Percentiles rank a stretch among this genome's conserved stretches.
Conservation (phyloP, 2,329 filamentous ascomycete genomes). For the Aplosporella prunicola region DNA sequence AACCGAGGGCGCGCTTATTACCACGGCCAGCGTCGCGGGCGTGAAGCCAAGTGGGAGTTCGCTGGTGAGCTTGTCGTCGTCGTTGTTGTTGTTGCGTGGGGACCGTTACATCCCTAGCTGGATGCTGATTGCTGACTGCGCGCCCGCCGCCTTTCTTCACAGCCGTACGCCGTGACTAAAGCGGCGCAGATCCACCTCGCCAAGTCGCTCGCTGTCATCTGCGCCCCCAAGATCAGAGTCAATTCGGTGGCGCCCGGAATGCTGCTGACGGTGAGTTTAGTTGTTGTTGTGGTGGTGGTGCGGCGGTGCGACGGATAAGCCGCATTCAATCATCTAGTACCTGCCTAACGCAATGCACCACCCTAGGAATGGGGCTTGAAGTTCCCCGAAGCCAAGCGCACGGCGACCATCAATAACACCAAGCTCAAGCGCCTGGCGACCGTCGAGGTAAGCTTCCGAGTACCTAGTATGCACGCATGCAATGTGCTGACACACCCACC, state of each 20-base stretch:
- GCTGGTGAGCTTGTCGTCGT: slow-evolving; percentile 23
- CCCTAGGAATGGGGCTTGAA: slow-evolving; percentile 37
- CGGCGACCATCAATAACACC: slow-evolving; percentile 33
- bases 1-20: slow-evolving; percentile 53
- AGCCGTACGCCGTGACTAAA: slow-evolving; percentile 68
- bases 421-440: slow-evolving; percentile 44
- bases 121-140: no score
- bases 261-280: slow-evolving; percentile 46
- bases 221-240: slow-evolving; percentile 52
- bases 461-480: neutral
- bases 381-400: slow-evolving; percentile 37
- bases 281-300: neutral
- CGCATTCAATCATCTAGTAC: neutral
- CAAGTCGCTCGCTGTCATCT: slow-evolving; percentile 53
- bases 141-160: no score
- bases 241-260: slow-evolving; percentile 58
- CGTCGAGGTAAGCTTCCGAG: slow-evolving; percentile 33
- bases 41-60: slow-evolving; percentile 55
- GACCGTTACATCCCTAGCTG: no score
- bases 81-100: no score
- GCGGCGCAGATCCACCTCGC: slow-evolving; percentile 61
- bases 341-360: neutral
- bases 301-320: neutral
- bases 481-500: neutral
- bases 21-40: slow-evolving; percentile 55